Evolutionary conservation across 306 rosid genomes (phyloP).

Genomic region (Trichosanthes truncata): DNA sequence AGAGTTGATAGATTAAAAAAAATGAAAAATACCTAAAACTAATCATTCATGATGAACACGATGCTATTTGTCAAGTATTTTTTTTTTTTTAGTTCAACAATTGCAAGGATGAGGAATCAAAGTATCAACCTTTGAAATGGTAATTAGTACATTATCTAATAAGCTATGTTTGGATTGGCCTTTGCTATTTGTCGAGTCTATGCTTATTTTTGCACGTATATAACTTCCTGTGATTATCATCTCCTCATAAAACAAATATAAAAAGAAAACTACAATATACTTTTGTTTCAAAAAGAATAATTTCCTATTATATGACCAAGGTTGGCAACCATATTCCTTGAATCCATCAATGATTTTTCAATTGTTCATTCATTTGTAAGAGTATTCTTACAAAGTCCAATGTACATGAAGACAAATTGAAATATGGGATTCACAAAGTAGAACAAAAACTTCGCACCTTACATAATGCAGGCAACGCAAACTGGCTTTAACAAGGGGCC

Average conservation of each 20-base stretch:
- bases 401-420: neutral
- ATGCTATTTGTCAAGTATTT: too few relatives aligned
- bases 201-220: too few relatives aligned
- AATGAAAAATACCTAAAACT: too few relatives aligned
- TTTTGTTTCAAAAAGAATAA: neutral
- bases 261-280: neutral
- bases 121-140: too few relatives aligned
- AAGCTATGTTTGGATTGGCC: too few relatives aligned
- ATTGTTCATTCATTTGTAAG: neutral
- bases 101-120: too few relatives aligned
- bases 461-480: neutral
- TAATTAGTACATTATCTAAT: too few relatives aligned
- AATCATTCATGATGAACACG: too few relatives aligned
- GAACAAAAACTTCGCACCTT: neutral
- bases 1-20: too few relatives aligned
- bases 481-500: neutral
- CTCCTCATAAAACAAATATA: neutral
- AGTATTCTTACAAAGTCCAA: neutral
- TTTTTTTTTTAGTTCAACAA: too few relatives aligned
- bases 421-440: neutral
- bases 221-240: neutral
- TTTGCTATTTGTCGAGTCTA: too few relatives aligned
- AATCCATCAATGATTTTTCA: neutral
- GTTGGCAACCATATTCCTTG: neutral
- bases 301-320: too few relatives aligned